phyloP scores from a whole-genome alignment of 352 stramenopile genomes.

The Pythium aquatile region DNA sequence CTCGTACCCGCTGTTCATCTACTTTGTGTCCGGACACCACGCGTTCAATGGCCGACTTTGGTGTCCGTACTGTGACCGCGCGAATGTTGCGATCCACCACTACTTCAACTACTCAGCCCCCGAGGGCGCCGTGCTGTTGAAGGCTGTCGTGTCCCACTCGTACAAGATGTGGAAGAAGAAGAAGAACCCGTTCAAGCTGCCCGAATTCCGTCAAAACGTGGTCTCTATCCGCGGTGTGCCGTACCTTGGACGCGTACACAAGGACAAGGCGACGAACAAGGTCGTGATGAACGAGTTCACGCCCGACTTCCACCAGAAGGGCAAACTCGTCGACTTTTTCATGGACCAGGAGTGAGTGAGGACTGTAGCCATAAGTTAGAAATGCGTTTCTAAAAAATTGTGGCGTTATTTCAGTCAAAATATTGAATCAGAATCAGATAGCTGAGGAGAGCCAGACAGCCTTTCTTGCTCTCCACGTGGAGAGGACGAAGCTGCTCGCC shows the following conservation, averaged over 20 bases:
- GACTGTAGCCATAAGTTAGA: background rate
- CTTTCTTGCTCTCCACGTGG: background rate
- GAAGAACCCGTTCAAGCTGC: constrained; percentile 65
- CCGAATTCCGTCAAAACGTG: constrained; percentile 56
- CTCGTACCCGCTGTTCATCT: constrained; percentile 73
- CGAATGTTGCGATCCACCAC: constrained; percentile 67
- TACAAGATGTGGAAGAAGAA: constrained; percentile 77
- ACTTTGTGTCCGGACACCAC: constrained; percentile 72
- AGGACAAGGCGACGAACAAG: constrained; percentile 41
- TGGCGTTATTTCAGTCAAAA: background rate
- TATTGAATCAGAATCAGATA: constrained; percentile 13
- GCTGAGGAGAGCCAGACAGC: background rate
- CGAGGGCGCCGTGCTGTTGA: constrained; percentile 50
- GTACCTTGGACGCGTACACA: constrained; percentile 53
- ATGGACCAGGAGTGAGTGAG: constrained; percentile 6
- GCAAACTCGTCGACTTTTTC: constrained; percentile 47
- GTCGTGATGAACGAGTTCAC: constrained; percentile 45
- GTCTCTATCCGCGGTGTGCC: constrained; percentile 60
- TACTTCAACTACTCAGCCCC: constrained; percentile 78
- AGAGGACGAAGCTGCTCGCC: background rate
- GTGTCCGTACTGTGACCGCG: constrained; percentile 79
- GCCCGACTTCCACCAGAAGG: constrained; percentile 41
- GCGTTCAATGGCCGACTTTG: constrained; percentile 77
- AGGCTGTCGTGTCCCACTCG: constrained; percentile 48
- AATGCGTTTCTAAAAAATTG: constrained; percentile 10